phyloP scores from a whole-genome alignment of 306 rosid genomes.

The Malus sylvestris region DNA sequence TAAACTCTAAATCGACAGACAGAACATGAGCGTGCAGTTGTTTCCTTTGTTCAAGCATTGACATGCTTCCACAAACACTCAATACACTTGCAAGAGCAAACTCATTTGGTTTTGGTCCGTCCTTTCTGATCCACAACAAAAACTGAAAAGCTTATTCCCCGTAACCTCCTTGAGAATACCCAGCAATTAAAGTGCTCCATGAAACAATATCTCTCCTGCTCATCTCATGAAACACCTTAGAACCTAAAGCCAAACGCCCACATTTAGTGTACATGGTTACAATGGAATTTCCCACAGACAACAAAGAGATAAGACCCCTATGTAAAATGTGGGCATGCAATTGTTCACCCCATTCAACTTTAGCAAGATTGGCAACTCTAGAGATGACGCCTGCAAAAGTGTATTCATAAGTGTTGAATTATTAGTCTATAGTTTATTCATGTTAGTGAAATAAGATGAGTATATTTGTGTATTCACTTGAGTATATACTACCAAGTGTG shows the following conservation, averaged over 20 bases:
- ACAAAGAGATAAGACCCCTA: conserved; percentile 41
- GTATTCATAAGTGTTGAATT: conserved; percentile 25
- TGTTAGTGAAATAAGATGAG: too few species aligned
- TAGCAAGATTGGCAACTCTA: conserved; percentile 55
- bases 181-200: conserved; percentile 77
- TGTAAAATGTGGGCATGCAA: conserved; percentile 50
- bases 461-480: too few species aligned
- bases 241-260: conserved; percentile 53
- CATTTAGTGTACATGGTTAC: conserved; percentile 63
- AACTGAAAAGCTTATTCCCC: conserved; percentile 63
- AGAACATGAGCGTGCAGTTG: conserved; percentile 68
- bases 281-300: conserved; percentile 66
- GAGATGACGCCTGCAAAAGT: conserved; percentile 63
- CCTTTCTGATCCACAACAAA: conserved; percentile 67
- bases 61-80: conserved; percentile 73
- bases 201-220: conserved; percentile 59
- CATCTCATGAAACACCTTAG: conserved; percentile 43
- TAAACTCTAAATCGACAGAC: conserved; percentile 47
- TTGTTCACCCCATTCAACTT: conserved; percentile 55
- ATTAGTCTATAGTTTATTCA: too few species aligned
- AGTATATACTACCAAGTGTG: too few species aligned
- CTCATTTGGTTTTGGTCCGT: conserved; percentile 64
- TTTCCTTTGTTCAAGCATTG: conserved; percentile 72
- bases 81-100: conserved; percentile 63
- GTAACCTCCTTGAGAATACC: conserved; percentile 67